phyloP scores from a whole-genome alignment of 805 yeast species.

The Sungouiozyma intestinalis region DNA sequence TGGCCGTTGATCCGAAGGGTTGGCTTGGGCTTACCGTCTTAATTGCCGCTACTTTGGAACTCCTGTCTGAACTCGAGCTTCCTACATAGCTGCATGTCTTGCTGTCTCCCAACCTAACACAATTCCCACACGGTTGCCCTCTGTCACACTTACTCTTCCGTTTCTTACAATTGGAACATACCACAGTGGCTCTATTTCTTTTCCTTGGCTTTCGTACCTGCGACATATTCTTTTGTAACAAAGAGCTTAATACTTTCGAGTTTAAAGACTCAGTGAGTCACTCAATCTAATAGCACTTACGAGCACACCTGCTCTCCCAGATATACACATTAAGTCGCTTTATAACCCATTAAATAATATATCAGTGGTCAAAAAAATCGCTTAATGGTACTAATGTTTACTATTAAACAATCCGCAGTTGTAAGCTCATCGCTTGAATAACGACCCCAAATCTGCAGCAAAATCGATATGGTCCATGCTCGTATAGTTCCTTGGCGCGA shows the following conservation, averaged over 20 bases:
- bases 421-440: neutral
- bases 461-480: constrained; percentile 17
- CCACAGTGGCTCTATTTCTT: constrained; percentile 22
- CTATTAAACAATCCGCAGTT: neutral
- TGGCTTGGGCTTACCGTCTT: neutral
- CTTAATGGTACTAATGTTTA: neutral
- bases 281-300: too few species aligned
- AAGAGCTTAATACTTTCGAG: too few species aligned
- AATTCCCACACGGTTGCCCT: constrained; percentile 19
- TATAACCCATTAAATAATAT: too few species aligned
- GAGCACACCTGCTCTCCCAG: too few species aligned
- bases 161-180: constrained; percentile 26
- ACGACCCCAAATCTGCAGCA: neutral
- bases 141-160: constrained; percentile 26
- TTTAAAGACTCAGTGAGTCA: too few species aligned
- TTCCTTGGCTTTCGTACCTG: constrained; percentile 1
- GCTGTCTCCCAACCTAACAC: constrained; percentile 13
- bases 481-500: constrained; percentile 32
- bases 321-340: too few species aligned
- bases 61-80: neutral
- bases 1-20: neutral
- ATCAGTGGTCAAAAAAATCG: neutral
- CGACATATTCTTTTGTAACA: too few species aligned
- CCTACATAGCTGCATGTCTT: constrained; percentile 14
- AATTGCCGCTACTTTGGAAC: neutral